phyloP scores from a whole-genome alignment of 2,329 filamentous ascomycete species.

The Verticillium zaregamsianum region DNA sequence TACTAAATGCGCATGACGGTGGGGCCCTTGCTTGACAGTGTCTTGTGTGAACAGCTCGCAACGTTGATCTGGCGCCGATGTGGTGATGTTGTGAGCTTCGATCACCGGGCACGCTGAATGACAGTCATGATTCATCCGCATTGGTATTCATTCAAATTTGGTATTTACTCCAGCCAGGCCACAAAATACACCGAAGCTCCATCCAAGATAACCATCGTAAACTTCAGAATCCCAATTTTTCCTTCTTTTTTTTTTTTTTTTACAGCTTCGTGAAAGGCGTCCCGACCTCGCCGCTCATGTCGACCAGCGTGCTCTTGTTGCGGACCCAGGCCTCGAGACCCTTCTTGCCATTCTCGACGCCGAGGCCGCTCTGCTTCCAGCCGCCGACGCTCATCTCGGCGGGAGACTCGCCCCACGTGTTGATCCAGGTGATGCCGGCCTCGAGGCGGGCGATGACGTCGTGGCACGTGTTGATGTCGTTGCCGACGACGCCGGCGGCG shows the following conservation, averaged over 20 bases:
- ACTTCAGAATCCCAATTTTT: background rate
- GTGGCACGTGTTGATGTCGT: slow-evolving; percentile 70
- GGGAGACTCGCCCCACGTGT: slow-evolving; percentile 88
- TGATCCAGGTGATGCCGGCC: slow-evolving; percentile 88
- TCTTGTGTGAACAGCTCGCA: no score
- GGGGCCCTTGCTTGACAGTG: no score
- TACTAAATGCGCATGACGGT: background rate
- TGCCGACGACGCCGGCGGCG: slow-evolving; percentile 79
- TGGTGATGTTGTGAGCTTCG: no score
- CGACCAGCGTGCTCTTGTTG: slow-evolving; percentile 85
- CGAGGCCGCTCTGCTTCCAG: slow-evolving; percentile 87
- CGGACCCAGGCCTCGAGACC: slow-evolving; percentile 78
- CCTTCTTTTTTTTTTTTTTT: slow-evolving; percentile 7
- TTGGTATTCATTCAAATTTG: background rate
- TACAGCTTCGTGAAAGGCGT: slow-evolving; percentile 72
- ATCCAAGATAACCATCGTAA: background rate
- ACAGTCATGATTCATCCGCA: background rate
- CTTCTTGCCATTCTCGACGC: slow-evolving; percentile 78
- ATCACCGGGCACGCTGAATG: no score
- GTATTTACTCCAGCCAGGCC: background rate
- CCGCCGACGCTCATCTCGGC: slow-evolving; percentile 91
- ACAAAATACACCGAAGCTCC: background rate
- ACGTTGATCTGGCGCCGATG: no score
- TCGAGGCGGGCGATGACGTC: slow-evolving; percentile 66
- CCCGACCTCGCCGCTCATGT: slow-evolving; percentile 67